These are phyloP conservation scores for Metschnikowia cerradonensis DNA, from an alignment of 805 yeast species.

Conservation along the genomic window DNA sequence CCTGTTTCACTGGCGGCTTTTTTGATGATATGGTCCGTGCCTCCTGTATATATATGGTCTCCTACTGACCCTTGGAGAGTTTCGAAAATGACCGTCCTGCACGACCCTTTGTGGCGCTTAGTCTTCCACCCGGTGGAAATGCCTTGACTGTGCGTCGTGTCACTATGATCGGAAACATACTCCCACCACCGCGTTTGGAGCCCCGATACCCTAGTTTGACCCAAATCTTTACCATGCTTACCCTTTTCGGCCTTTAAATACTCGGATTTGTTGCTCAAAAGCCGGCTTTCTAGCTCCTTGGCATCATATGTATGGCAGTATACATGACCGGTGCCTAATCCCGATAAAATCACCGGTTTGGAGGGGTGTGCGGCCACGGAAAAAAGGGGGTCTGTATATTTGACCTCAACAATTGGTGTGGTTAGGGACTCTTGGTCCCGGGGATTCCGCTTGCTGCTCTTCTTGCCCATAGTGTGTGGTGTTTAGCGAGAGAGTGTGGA, in stretches of 20 bases:
- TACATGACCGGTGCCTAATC: constrained; percentile 80
- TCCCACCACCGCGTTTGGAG: constrained; percentile 47
- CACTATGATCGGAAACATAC: constrained; percentile 26
- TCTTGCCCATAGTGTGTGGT: constrained; percentile 17
- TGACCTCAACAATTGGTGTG: constrained; percentile 44
- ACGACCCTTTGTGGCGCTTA: constrained; percentile 84
- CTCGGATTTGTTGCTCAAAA: constrained; percentile 1
- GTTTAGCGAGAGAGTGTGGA: not conserved
- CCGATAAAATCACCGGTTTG: constrained; percentile 57
- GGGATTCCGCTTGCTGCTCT: constrained; percentile 23
- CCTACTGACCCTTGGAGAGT: constrained; percentile 45
- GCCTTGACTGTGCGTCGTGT: constrained; percentile 23
- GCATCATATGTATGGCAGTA: constrained; percentile 57
- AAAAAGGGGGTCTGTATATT: constrained; percentile 64
- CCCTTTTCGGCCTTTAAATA: not conserved
- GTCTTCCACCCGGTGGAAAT: constrained; percentile 68
- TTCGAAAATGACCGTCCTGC: constrained; percentile 68
- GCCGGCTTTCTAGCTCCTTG: constrained; percentile 37
- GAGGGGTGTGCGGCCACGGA: constrained; percentile 76
- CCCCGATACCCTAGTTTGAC: constrained; percentile 13
- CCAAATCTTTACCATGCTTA: constrained; percentile 21
- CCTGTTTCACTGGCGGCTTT: constrained; percentile 71
- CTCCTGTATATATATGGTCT: constrained; percentile 59
- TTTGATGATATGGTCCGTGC: constrained; percentile 77
- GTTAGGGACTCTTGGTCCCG: constrained; percentile 30